phyloP scores from a whole-genome alignment of 2,329 filamentous ascomycete species.

The Diaporthe velutina region DNA sequence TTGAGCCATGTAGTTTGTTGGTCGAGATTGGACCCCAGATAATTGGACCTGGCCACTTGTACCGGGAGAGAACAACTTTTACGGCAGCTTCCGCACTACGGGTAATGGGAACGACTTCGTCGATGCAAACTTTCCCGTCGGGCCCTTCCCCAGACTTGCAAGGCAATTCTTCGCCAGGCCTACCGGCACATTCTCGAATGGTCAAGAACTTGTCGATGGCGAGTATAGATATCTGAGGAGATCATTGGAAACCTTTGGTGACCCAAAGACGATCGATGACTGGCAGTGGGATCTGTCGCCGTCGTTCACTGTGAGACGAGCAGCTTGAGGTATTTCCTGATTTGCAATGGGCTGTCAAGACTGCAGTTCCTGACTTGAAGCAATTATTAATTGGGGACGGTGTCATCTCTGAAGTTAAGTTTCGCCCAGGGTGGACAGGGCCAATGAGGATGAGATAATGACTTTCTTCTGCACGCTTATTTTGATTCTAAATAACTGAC shows the following conservation, averaged over 20 bases:
- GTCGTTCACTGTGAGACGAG: conserved; percentile 37
- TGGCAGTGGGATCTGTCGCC: conserved; percentile 42
- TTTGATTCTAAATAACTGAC: no score
- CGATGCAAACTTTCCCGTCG: neutral
- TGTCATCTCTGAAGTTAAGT: no score
- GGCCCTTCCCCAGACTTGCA: neutral
- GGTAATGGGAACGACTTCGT: neutral
- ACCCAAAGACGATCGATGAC: conserved; percentile 38
- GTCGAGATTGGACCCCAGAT: neutral
- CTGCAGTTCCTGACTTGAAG: no score
- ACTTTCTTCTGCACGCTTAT: no score
- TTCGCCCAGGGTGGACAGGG: no score
- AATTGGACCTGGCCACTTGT: neutral
- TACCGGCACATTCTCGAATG: conserved; percentile 32
- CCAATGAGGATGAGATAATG: no score
- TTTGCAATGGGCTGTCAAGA: no score
- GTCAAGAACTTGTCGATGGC: conserved; percentile 28
- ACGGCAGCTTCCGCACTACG: neutral
- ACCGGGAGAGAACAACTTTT: neutral
- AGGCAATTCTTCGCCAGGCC: neutral
- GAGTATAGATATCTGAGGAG: conserved; percentile 39
- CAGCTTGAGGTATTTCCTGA: neutral
- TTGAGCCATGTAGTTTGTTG: conserved; percentile 2
- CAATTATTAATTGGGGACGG: no score
- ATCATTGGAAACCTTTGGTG: conserved; percentile 42